Evolutionary conservation across 768 basidiomycete species (phyloP).

Genomic region (Phanerochaete sordida): DNA sequence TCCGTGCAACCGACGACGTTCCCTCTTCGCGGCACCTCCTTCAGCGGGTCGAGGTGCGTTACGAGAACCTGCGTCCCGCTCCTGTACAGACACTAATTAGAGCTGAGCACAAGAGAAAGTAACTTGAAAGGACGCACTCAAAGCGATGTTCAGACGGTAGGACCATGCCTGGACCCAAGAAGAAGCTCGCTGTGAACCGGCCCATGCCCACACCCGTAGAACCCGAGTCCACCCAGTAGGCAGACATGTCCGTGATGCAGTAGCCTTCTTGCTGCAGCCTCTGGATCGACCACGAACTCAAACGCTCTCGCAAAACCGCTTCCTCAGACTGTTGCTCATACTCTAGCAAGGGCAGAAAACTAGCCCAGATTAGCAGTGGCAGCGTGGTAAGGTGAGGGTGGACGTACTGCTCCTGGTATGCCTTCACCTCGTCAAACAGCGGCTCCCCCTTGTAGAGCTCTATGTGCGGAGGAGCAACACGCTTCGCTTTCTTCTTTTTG

Average conservation of each 20-base stretch:
- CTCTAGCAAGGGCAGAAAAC: slow-evolving; percentile 44
- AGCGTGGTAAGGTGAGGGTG: neutral
- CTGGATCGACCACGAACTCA: slow-evolving; percentile 62
- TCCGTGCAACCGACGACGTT: slow-evolving; percentile 47
- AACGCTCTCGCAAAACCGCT: slow-evolving; percentile 54
- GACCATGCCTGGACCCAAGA: slow-evolving; percentile 55
- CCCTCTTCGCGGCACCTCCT: slow-evolving; percentile 50
- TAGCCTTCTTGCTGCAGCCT: slow-evolving; percentile 70
- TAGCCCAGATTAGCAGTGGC: slow-evolving; percentile 14
- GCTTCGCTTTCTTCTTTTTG: neutral
- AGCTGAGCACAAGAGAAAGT: neutral
- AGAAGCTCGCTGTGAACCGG: slow-evolving; percentile 63
- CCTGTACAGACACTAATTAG: slow-evolving; percentile 33
- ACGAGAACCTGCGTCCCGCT: slow-evolving; percentile 69
- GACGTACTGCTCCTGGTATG: slow-evolving; percentile 68
- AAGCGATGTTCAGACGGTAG: slow-evolving; percentile 63
- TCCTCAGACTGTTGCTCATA: slow-evolving; percentile 67
- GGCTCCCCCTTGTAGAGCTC: slow-evolving; percentile 29
- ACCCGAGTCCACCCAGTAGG: slow-evolving; percentile 65
- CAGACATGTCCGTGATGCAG: slow-evolving; percentile 59
- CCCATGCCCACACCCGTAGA: slow-evolving; percentile 41
- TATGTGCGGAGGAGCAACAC: neutral
- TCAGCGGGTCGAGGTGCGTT: slow-evolving; percentile 58
- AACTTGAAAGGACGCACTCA: slow-evolving; percentile 44
- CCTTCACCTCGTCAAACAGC: slow-evolving; percentile 64